Base-by-base conservation (phyloP, 768 basidiomycete species). In the Hericium alpestre region DNA sequence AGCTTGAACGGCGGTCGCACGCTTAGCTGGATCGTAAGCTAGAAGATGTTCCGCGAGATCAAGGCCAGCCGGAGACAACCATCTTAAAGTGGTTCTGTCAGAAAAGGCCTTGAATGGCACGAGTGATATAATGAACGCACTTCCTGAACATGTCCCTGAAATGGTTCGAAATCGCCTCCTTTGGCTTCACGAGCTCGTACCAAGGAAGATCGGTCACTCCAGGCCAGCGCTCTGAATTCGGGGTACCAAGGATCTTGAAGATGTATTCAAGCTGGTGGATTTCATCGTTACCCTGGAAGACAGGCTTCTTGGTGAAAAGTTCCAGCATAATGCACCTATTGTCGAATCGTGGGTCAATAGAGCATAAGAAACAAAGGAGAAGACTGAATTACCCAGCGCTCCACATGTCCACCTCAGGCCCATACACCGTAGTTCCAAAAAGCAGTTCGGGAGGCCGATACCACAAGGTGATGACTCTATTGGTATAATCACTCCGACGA, bases 351-450 rank as follows among this genome's bases (percentile, higher is more conserved):
- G 47, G 41, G 55, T 60, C 50, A 51, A 46, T 1, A 4, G 22
- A 22, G n/a, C 47, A 40, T 52, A 27, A 50, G 10, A 40, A 53
- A 48, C 5, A 32, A 25, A 54, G 12, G 56, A 48, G 25, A 52
- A 38, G 39, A 38, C 12, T 41, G 37, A 72, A 79, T 63, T 72
- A 95, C 93, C 96, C 96, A 43, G 96, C 96, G 69, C 93, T 95
- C 96, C 96, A 99, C 86, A 98, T 96, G 66, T 99, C 96, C 22
- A 99, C 95, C 66, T 95, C 94, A 5, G 93, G 87, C 2, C 93
- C 94, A 72, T 99, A 99, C 12, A 93, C 82, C 0, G 96, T 99
- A 32, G 93, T 90, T 27, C 96, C 96, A 64, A 97, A 86, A 41
- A 99, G 72, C 20, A 99, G 76, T 66, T 99, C 96, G 10, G 95